These are phyloP conservation scores for Lunasporangiospora selenospora DNA, from an alignment of 192 early-diverging fungal species.

Conservation along the genomic window DNA sequence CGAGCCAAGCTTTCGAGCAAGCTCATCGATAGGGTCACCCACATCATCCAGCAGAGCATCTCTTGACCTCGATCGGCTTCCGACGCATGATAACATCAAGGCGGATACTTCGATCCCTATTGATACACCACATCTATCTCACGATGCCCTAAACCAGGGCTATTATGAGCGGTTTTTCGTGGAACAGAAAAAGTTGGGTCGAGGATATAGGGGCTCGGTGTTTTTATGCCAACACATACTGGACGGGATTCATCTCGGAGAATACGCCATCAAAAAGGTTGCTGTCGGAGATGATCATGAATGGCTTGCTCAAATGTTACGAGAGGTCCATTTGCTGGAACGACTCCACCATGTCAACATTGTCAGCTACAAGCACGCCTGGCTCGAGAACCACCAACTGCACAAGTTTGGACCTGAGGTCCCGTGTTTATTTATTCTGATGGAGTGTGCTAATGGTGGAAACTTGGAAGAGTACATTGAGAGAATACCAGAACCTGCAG, in stretches of 20 bases:
- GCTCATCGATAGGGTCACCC: constrained; percentile 15
- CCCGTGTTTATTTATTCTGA: constrained; percentile 94
- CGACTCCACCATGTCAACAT: constrained; percentile 91
- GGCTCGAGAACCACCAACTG: constrained; percentile 86
- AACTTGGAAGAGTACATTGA: constrained; percentile 94
- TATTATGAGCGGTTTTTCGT: constrained; percentile 95
- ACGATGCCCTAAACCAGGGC: constrained; percentile 88
- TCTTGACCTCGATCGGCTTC: constrained; percentile 16
- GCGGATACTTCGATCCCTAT: neutral
- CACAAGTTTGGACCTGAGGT: constrained; percentile 84
- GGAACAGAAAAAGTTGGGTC: constrained; percentile 86
- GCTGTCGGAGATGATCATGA: constrained; percentile 84
- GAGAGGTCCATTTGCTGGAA: constrained; percentile 93
- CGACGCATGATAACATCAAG: constrained; percentile 1
- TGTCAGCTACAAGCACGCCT: constrained; percentile 95
- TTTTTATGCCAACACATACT: constrained; percentile 87
- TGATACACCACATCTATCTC: constrained; percentile 56
- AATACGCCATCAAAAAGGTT: constrained; percentile 95
- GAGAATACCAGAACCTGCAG: constrained; percentile 4
- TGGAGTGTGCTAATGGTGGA: constrained; percentile 95
- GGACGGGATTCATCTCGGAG: constrained; percentile 74
- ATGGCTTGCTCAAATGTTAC: constrained; percentile 93
- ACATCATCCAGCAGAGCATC: constrained; percentile 33
- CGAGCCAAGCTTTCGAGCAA: neutral
- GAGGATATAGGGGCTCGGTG: constrained; percentile 89